phyloP scores from a whole-genome alignment of 257 asterid genomes.

The Petrea volubilis region DNA sequence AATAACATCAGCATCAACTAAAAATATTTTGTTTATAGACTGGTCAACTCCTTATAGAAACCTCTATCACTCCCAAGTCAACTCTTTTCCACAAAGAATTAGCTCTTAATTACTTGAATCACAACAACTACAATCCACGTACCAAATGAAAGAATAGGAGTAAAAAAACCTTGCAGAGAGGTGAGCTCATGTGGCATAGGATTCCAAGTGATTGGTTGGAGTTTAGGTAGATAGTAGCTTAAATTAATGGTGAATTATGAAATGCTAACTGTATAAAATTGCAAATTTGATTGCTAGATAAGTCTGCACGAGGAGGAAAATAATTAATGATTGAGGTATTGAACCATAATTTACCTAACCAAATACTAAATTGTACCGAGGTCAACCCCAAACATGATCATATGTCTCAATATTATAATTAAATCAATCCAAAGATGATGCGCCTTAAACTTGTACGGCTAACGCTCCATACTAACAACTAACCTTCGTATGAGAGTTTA shows the following conservation, averaged over 20 bases:
- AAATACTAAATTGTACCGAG: constrained; percentile 25
- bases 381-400: constrained; percentile 35
- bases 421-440: not conserved
- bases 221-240: constrained; percentile 40
- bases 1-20: constrained; percentile 40
- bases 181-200: constrained; percentile 39
- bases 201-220: constrained; percentile 47
- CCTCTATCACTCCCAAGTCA: constrained; percentile 27
- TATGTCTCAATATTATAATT: not conserved
- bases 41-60: constrained; percentile 27
- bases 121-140: not conserved
- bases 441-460: constrained; percentile 21
- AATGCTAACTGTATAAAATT: not conserved
- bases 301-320: constrained; percentile 7
- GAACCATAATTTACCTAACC: constrained; percentile 44
- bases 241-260: constrained; percentile 20
- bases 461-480: not conserved
- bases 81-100: constrained; percentile 14
- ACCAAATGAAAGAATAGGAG: not conserved
- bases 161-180: constrained; percentile 9
- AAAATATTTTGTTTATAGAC: constrained; percentile 14
- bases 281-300: constrained; percentile 10
- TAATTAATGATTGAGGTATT: constrained; percentile 33
- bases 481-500: not conserved
- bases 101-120: not conserved